Base-by-base conservation (phyloP, 2,329 filamentous ascomycete genomes). In the Diplodia corticola region DNA sequence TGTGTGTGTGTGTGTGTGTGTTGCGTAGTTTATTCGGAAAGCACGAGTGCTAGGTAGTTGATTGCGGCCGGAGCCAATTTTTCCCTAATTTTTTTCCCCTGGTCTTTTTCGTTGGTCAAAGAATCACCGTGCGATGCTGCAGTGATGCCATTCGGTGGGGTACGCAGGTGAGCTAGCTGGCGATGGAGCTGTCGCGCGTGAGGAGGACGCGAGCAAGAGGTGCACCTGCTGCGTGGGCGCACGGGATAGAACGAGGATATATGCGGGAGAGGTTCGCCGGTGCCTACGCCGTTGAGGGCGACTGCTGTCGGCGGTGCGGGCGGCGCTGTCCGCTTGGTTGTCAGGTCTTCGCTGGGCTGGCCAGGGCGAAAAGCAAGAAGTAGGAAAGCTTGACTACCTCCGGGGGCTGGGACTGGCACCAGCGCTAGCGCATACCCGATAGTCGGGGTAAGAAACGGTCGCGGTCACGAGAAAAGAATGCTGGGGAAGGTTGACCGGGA, bases 401-500 rank as follows among this genome's bases (percentile, higher is more conserved):
- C 33, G 33, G 33, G 33, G 33, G 33, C 33, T 10, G 33, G 33
- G 12, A 35, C 33, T 35, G 33, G 33, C 10, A 3, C 33, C 28
- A 54, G 30, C 51, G 24, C 40, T 61, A 61, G 57, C 57, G 57
- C 57, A 30, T 30, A 44, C 54, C 40, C 24, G 26, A 6, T 40
- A 15, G 53, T 44, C 53, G 35, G 51, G 30, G 51, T 54, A 35
- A 20, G n/a, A 54, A 54, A 54, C 30, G 51, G 51, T 54, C 33
- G n/a, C 33, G 20, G 53, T 57, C 28, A 37, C 22, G 28, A 35
- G 49, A 54, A 28, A 35, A 35, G 26, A 49, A 49, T 35, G 57
- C 57, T 61, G 40, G 26, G 44, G 57, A 61, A 61, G 26, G n/a
- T 28, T 13, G 55, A 46, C 37, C 37, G 24, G 55, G 55, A 59